Base-by-base conservation (phyloP, 2,329 filamentous ascomycete species). In the Sphaerulina vaccinii region DNA sequence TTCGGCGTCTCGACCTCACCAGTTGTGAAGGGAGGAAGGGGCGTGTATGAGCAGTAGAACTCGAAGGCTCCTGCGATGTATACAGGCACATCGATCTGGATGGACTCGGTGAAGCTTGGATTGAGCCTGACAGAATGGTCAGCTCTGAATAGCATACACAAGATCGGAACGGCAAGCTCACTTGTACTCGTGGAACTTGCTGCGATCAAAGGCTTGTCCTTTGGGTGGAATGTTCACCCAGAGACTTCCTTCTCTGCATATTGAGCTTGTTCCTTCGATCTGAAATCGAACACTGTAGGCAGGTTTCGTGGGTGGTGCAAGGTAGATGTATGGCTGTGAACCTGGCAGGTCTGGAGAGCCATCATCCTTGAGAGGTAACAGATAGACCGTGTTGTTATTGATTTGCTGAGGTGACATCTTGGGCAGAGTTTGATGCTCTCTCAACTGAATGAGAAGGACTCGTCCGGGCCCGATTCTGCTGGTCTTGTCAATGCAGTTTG, bases 201-300 rank as follows among this genome's bases (percentile, higher is more conserved):
- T 79, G 62, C 93, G 85, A 59, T 83, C 80, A 68, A 97, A 99
- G 37, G 83, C 75, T 43, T 83, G 75, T 53, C 86, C 90, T 63
- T 85, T 78, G 55, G 86, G 81, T 6, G 93, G 93, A 55, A 97
- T 88, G 71, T 99, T 99, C 66, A 96, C 87, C 92, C 93, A 99
- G 57, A 99, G 79, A 68, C 88, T 96, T 54, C 95, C 93, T 73
- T 96, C 80, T 61, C 90, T 84, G 71, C 91, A 96, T 76, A 99
- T 93, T 56, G 92, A 96, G 68, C 92, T 96, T 51, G 90, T 92
- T 56, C 93, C 91, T 72, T 96, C 88, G 62, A 96, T 92, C 62
- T 90, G 83, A 71, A 99, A 96, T 54, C 92, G 86, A 51, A 96
- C 77, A 47, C 81, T 81, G 65, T 97, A 86, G 36, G 87, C 69